Base-by-base conservation (phyloP, 2,329 filamentous ascomycete genomes). In the Tolypocladium guangdongense region DNA sequence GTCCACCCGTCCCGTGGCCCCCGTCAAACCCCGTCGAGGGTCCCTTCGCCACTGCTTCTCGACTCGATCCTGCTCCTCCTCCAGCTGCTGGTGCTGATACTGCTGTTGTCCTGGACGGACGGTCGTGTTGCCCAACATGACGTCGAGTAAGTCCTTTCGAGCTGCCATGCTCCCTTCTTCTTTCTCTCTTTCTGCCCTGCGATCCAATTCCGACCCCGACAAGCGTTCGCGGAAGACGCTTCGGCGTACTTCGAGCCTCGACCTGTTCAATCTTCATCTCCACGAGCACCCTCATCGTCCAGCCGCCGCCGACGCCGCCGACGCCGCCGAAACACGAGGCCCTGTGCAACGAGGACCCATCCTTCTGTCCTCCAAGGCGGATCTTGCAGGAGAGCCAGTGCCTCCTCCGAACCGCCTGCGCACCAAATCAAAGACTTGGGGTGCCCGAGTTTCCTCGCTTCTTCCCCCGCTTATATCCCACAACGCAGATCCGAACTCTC, bases 111-210 rank as follows among this genome's bases (percentile, higher is more conserved):
- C 60, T 61, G 62, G 63, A 57, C 59, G 53, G 63, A 62, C 58
- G 55, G 59, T 64, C 60, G 62, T 63, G 55, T 64, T 65, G 63
- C 67, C 67, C 68, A 69, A 61, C 60, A 75, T 74, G 72, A 68
- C 71, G 65, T 73, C 72, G 62, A 70, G 69, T 71, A 75, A 74
- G 71, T 74, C 69, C 57, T 65, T 68, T 61, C 65, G 69, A 63
- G 66, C 67, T 52, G 64, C 66, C 55, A 60, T 67, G 52, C 63
- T 73, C 58, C 63, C 67, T 59, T 64, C 67, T 60, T 67, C 66
- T 54, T 56, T 67, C 57, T 69, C 69, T 58, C 66, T 72, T 61
- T 64, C 63, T 57, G 60, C 63, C 54, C 55, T 67, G 47, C 63
- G 61, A 46, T 62, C 63, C 56, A 64, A 62, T 53, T 62, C 63